Conservation (phyloP, 441 rosid species). For the Gossypium laxum region DNA sequence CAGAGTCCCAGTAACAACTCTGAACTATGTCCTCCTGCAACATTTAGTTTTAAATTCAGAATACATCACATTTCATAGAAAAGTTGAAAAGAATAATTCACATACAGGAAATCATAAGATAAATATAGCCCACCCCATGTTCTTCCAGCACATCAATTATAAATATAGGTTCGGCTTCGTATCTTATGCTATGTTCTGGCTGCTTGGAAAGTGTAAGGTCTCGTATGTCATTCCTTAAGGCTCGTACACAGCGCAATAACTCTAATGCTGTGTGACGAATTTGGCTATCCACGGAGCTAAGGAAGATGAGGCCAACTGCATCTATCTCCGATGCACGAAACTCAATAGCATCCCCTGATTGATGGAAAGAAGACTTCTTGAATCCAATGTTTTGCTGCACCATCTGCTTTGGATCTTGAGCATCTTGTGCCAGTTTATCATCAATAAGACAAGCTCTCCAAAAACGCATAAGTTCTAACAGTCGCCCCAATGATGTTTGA, state of each 20-base stretch:
- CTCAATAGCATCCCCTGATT: conserved; percentile 61
- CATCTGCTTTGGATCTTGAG: conserved; percentile 38
- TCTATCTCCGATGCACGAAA: conserved; percentile 87
- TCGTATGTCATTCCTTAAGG: conserved; percentile 80
- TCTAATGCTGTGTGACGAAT: conserved; percentile 94
- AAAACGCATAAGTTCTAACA: conserved; percentile 96
- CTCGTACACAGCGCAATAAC: conserved; percentile 89
- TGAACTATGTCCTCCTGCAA: conserved; percentile 96
- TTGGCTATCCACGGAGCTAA: conserved; percentile 94
- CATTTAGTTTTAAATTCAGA: conserved; percentile 14
- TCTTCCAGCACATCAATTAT: conserved; percentile 94
- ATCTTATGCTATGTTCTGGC: conserved; percentile 51
- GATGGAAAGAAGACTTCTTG: conserved; percentile 69
- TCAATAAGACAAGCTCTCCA: conserved; percentile 93
- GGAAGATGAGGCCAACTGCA: conserved; percentile 96
- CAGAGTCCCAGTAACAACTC: conserved; percentile 92
- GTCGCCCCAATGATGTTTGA: conserved; percentile 86
- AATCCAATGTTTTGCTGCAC: conserved; percentile 50
- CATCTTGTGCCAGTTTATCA: conserved; percentile 41
- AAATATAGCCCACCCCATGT: conserved; percentile 64
- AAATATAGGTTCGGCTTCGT: conserved; percentile 81
- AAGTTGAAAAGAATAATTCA: conserved; percentile 12
- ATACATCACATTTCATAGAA: conserved; percentile 14
- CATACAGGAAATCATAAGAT: conserved; percentile 10
- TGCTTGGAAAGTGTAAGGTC: conserved; percentile 55